Conservation (phyloP, 1,284 basidiomycete species). For the Naganishia sp. region DNA sequence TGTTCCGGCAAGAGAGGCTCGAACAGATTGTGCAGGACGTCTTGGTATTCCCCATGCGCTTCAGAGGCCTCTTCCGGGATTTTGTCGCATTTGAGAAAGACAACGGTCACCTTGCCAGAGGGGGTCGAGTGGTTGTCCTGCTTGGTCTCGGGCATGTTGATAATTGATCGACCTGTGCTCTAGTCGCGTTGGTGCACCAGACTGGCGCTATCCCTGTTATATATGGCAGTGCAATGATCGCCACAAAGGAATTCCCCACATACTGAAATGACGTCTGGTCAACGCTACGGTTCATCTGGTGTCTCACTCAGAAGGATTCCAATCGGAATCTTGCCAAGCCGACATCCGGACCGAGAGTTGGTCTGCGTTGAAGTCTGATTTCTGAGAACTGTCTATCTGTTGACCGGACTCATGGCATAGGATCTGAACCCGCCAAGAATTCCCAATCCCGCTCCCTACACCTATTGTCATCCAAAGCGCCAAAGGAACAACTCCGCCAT, state of each 20-base stretch:
- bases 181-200: no score
- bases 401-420: no score
- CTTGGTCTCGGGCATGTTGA: not conserved
- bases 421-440: no score
- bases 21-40: constrained; percentile 40
- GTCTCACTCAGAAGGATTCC: not conserved
- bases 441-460: no score
- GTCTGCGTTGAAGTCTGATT: no score
- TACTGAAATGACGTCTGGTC: not conserved
- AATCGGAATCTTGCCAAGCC: not conserved
- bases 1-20: constrained; percentile 36
- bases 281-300: not conserved
- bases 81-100: constrained; percentile 38
- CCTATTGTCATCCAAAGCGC: no score
- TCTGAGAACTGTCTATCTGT: no score
- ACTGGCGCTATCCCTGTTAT: no score
- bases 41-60: constrained; percentile 41
- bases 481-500: not conserved
- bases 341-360: no score
- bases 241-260: not conserved
- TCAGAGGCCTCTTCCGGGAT: constrained; percentile 38
- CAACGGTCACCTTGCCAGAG: constrained; percentile 34
- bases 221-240: not conserved
- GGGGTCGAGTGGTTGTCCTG: constrained; percentile 2
- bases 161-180: not conserved